Evolutionary conservation across 2,329 filamentous ascomycete genomes (phyloP), one percentile per base, ranked within the genome.

Genomic region (Dothideomycetidae sp.): DNA sequence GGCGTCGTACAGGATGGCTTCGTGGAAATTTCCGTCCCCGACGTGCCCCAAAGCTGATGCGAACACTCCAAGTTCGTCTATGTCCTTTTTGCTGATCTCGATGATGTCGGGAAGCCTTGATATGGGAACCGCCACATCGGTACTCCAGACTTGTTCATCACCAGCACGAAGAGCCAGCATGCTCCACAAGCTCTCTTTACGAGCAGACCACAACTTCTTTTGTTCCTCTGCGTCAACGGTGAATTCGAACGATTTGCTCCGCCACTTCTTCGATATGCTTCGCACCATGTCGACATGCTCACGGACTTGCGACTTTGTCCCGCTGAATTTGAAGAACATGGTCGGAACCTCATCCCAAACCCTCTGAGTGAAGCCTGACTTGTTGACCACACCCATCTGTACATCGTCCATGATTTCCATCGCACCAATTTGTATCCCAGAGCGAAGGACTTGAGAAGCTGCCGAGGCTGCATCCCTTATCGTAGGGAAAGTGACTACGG

Each of bases 11-110:
- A 94, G 78, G 59, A 94, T 90, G 53, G 79, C 82, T 54, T 86
- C 78, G 56, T 94, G 86, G 62, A 94, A 94, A 58, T 94, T 94
- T 26, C 86, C 86, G 53, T 93, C 86, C 10, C 86, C 86, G 40
- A 94, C 79, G 52, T 94, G 86, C 3, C 86, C 86, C 3, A 94
- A 64, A 17, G 93, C 81, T 50, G 80, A 85, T 1, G 84, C 83
- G 54, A 93, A 93, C 2, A 93, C 62, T 0, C 83, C 84, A 9
- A 93, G 66, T 10, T 83, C 75, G 50, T 88, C 81, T 69, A 93
- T 78, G 52, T 93, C 83, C 53, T 82, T 81, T 63, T 93, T 93
- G 44, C 81, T 86, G 30, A 84, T 67, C 54, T 93, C 85, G 28
- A 77, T 74, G 33, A 77, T 73, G 48, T 77, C 73, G 9, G 71